Evolutionary conservation across 108 stramenopile species (phyloP).

Genomic region (Cyclostephanos invisitatus): DNA sequence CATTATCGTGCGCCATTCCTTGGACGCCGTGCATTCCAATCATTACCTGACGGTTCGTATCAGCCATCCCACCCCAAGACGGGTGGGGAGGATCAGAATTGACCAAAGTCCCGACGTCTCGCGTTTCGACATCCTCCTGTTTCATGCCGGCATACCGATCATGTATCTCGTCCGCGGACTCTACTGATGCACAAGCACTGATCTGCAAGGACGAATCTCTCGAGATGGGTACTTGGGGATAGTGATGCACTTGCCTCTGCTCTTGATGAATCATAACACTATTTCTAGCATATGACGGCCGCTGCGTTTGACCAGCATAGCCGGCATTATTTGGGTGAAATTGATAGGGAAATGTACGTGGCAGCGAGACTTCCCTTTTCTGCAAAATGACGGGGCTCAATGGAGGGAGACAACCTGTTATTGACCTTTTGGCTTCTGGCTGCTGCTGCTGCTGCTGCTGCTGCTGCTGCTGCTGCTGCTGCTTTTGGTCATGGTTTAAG

Average conservation of each 20-base stretch:
- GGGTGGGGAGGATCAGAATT: background rate
- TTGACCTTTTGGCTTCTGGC: background rate
- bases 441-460: background rate
- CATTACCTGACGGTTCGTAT: too few species aligned
- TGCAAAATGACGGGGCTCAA: background rate
- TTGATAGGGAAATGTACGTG: too few species aligned
- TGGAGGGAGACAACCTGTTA: background rate
- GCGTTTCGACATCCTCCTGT: background rate
- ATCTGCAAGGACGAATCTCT: background rate
- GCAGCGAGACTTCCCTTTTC: too few species aligned
- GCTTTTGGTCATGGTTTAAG: background rate
- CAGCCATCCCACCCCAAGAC: background rate
- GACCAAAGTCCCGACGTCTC: background rate
- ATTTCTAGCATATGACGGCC: too few species aligned
- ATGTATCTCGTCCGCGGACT: background rate
- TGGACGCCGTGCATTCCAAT: too few species aligned
- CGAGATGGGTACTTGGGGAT: too few species aligned
- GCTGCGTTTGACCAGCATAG: too few species aligned
- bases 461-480: background rate
- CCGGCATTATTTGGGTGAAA: too few species aligned
- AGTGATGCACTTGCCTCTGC: too few species aligned
- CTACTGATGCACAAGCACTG: background rate
- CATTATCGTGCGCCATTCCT: too few species aligned
- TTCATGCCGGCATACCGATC: constrained; percentile 12
- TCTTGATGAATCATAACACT: too few species aligned